Base-by-base conservation (phyloP, 2,329 filamentous ascomycete species). In the Canariomyces notabilis region DNA sequence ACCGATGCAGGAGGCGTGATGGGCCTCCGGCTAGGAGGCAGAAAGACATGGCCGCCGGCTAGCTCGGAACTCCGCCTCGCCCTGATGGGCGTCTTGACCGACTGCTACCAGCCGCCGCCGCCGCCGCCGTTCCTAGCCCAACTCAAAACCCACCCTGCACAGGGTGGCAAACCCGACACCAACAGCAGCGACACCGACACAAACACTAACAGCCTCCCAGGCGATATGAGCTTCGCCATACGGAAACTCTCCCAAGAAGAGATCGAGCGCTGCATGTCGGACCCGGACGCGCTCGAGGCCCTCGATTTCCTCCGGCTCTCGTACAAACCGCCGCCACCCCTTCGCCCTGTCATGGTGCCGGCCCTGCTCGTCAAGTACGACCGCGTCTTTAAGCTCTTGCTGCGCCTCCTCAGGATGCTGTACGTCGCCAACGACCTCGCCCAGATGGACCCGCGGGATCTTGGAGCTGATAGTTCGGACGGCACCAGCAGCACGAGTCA, bases 261-360 rank as follows among this genome's bases (percentile, higher is more conserved):
- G 56, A 87, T 95, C 38, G 80, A 89, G 42, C 82, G 77, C 51
- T 91, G 89, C 64, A 83, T 94, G 74, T 29, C 26, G 8, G 80
- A 97, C 57, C 83, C 89, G 0, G 78, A 87, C 60, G 85, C 84
- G 0, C 75, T 97, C 15, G 83, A 91, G 61, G 93, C 93, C 0
- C 73, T 97, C n/a, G 93, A 97, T 65, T 97, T 98, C 59, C 72
- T 98, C 14, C 81, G 88, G 2, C 70, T 98, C 6, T 85, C 89
- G 37, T 97, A 96, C 66, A 86, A 84, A 33, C 76, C 89, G 0
- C 85, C 89, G 0, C 65, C 77, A 0, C 80, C 87, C 1, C 71
- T 97, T 0, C 74, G 82, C 33, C 73, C 82, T 0, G 75, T 97
- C 51, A 82, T 98, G 34, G 89, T 88, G 0, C 73, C 80, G 0